A percentile compares a stretch with the other conserved stretches of the same genome.
Conservation (phyloP, 208 protist genomes). For the Crithidia brevicula region DNA sequence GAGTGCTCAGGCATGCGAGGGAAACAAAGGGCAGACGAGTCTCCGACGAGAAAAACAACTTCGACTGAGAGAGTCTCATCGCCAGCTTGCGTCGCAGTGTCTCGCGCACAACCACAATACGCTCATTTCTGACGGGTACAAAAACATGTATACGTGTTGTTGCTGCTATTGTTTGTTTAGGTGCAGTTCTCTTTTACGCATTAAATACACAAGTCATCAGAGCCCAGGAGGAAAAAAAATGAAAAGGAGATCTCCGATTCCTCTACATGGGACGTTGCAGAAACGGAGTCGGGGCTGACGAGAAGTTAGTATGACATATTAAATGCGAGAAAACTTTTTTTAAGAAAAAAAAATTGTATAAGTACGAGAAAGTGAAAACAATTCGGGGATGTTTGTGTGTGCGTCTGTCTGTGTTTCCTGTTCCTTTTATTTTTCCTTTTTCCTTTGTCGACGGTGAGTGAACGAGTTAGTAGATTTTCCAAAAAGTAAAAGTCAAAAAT, state of each 20-base stretch:
- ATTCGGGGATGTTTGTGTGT: neutral
- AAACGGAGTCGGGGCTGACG: neutral
- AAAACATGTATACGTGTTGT: neutral
- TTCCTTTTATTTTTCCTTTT: neutral
- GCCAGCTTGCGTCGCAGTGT: too few relatives aligned
- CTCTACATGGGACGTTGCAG: neutral
- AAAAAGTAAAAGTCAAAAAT: conserved; percentile 14
- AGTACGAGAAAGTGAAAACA: neutral
- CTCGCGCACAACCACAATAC: too few relatives aligned
- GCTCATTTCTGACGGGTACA: too few relatives aligned
- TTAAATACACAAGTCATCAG: neutral
- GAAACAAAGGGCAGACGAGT: too few relatives aligned
- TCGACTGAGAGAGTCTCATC: too few relatives aligned
- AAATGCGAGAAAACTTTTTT: neutral
- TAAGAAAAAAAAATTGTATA: neutral
- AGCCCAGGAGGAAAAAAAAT: neutral
- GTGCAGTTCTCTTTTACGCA: neutral
- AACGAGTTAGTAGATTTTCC: conserved; percentile 4
- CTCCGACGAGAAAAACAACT: too few relatives aligned
- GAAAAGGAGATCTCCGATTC: neutral
- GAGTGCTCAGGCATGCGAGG: too few relatives aligned
- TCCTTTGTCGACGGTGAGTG: neutral
- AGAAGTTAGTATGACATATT: neutral
- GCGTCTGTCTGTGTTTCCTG: neutral
- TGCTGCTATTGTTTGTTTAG: neutral